Evolutionary conservation across 1,284 basidiomycete genomes (phyloP), one percentile per base, ranked within the genome.

Genomic region (Ustilago shanxiensis): DNA sequence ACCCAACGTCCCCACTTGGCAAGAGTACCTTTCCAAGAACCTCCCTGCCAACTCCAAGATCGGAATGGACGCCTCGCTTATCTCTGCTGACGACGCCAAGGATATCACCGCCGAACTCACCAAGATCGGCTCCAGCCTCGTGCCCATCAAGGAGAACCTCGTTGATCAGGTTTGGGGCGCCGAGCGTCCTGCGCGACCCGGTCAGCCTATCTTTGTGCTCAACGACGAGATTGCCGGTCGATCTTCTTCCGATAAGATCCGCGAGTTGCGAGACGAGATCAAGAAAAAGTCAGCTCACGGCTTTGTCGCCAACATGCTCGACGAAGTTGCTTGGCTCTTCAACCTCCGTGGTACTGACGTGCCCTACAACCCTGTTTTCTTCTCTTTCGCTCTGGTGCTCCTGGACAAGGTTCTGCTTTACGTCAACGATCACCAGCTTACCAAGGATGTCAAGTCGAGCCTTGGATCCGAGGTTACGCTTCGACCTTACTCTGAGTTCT

Each of bases 261-360:
- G 62, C 16, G 82, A 79, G 37, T 57, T 85, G 63, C 65, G 82
- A n/a, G 67, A 76, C 13, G 79, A 85, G 60, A 61, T 85, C 47
- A 66, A 71, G 63, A 75, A 81, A 47, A 72, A 78, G 55, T 61
- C 60, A 16, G 81, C 74, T 6, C 69, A 76, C 14, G 83, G 82
- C 13, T 81, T 79, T 47, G 82, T 86, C 0, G 82, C 82, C 35
- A 84, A 80, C 51, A 86, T 85, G 83, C 71, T 85, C 22, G 84
- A 86, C 65, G 84, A 85, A 62, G 67, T 74, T 2, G 79, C 86
- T 44, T 87, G 96, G 96, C 86, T 97, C 31, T 94, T 98, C 88
- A 98, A 98, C 87, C 88, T 99, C 49, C 91, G 96, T 69, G 95
- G 95, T 1, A 90, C 91, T 1, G 95, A 98, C 85, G 96, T 98